Base-by-base conservation (phyloP, 441 rosid genomes). In the Aquilaria agallochum region DNA sequence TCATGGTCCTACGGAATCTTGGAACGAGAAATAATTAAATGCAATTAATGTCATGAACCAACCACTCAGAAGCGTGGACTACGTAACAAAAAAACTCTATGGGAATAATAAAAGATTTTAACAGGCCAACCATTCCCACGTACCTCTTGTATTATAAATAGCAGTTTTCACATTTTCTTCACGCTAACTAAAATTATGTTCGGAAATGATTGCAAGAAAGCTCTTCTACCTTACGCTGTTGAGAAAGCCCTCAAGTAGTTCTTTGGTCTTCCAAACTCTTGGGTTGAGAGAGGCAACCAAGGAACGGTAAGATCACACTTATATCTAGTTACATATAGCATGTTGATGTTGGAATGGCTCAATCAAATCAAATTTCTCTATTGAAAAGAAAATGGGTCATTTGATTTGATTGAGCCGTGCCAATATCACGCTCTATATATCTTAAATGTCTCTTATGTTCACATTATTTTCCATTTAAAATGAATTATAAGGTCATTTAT, bases 371-470 rank as follows among this genome's bases (percentile, higher is more conserved):
- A 79, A 79, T 73, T 60, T 76, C 82, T 72, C 75, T 1, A 36
- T 36, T 5, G 7, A 47, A 69, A 3, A 7, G 14, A n/a, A 11
- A 9, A 69, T 66, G 84, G 74, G 78, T 75, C 70, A 47, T 65
- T 77, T 81, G 58, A 74, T 83, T 79, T 83, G 92, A 86, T 86
- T 86, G 92, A 86, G 92, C 92, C 92, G 92, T 79, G 92, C 88
- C 88, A 86, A 83, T 86, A 86, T 85, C 88, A 11, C 60, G 34
- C 33, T 57, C 53, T 45, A 60, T 72, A 4, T 30, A 3, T 56
- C 27, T 33, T 4, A 48, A 30, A 5, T 44, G 33, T 34, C 50
- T 59, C 31, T 11, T n/a, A 12, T 47, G n/a, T 20, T 46, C 15
- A 55, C 52, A 14, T 2, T n/a, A 27, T n/a, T 36, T 36, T 36